Evolutionary conservation across 768 basidiomycete genomes (phyloP).

Genomic region (Cubamyces sp.): DNA sequence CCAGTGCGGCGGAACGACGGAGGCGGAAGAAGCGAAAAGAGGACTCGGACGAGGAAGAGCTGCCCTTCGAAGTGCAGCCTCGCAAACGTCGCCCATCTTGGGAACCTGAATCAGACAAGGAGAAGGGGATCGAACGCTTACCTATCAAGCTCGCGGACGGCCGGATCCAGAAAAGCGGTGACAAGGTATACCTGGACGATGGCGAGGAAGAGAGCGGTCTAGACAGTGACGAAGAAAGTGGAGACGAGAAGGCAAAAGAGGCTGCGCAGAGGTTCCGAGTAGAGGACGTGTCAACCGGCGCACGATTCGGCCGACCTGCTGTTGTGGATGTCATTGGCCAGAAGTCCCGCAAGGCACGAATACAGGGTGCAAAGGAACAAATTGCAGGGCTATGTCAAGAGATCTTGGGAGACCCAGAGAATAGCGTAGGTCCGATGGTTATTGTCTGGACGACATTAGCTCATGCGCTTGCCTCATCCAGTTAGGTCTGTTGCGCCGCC

Average conservation of each 20-base stretch:
- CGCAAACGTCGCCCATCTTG: constrained; percentile 53
- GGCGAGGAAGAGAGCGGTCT: constrained; percentile 31
- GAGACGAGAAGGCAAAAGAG: constrained; percentile 37
- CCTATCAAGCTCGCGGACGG: constrained; percentile 90
- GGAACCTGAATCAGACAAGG: constrained; percentile 51
- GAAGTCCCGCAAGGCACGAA: constrained; percentile 63
- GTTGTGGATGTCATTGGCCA: constrained; percentile 72
- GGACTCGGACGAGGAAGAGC: constrained; percentile 62
- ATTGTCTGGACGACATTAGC: constrained; percentile 1
- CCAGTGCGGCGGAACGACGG: constrained; percentile 10
- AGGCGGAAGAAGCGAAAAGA: constrained; percentile 27
- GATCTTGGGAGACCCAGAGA: constrained; percentile 92
- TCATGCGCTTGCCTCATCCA: constrained; percentile 38
- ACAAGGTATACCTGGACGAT: constrained; percentile 34
- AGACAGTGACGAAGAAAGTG: constrained; percentile 37
- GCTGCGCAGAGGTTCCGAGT: constrained; percentile 36
- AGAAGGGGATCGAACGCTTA: constrained; percentile 60
- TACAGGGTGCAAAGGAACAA: constrained; percentile 89
- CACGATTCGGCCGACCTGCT: constrained; percentile 85
- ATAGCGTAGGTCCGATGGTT: constrained; percentile 64
- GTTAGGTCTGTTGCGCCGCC: constrained; percentile 86
- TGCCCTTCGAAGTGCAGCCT: constrained; percentile 71
- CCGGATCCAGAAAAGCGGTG: constrained; percentile 64
- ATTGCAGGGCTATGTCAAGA: constrained; percentile 94
- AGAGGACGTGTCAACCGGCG: constrained; percentile 81